These are phyloP conservation scores for Ulota crispa DNA, from an alignment of 225 moss, liverwort and hornwort genomes.

Conservation along the genomic window DNA sequence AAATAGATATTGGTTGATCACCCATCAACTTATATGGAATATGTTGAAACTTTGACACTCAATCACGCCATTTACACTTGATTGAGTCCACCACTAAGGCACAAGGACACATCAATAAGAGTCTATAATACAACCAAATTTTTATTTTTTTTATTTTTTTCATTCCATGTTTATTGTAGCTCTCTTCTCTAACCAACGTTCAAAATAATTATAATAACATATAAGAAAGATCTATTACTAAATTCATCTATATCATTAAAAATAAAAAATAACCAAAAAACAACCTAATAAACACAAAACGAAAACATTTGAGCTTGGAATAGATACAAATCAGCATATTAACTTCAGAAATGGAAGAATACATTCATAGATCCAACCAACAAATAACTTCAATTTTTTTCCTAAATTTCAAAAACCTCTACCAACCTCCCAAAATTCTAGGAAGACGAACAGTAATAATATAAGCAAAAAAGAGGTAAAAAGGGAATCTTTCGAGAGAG, in stretches of 20 bases:
- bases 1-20: no score
- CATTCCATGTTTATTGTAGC: background rate
- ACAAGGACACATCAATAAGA: no score
- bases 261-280: rapidly evolving
- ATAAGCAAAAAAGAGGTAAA: rapidly evolving
- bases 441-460: background rate
- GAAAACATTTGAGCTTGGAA: no score
- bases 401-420: background rate
- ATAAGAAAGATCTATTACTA: background rate
- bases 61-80: background rate
- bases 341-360: background rate
- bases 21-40: no score
- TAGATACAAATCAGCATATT: no score
- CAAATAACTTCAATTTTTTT: no score
- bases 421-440: no score
- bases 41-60: no score
- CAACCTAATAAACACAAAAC: no score
- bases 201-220: background rate
- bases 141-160: no score
- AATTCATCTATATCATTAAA: background rate
- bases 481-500: background rate
- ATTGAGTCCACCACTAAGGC: background rate
- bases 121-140: background rate
- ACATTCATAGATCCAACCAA: no score
- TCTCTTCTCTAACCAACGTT: no score